Base-by-base conservation (phyloP, 306 rosid species). In the Elaeagnus macrophylla region DNA sequence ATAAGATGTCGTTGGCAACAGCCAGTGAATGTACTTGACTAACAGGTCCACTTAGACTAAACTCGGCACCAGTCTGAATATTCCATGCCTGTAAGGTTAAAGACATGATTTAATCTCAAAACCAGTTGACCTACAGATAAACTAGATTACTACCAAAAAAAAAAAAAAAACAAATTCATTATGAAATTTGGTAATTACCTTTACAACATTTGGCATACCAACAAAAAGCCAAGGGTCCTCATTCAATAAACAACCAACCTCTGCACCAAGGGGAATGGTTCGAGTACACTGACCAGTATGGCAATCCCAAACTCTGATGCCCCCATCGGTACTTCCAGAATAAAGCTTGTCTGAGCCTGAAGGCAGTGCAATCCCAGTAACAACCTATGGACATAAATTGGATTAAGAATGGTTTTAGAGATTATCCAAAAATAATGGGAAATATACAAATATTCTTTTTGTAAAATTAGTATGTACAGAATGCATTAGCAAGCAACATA, bases 211-310 rank as follows among this genome's bases (percentile, higher is more conserved):
- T 0, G 14, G 61, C 19, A 57, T 6, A 35, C 84, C 86, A 46
- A 58, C 61, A 43, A 78, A 80, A 54, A 83, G 62, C 82, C 82
- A 83, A 12, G 64, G 56, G 1, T 80, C 82, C 54, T 72, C 69
- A 1, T 68, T 56, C 61, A 70, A 64, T 57, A 80, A 67, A 59
- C 64, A 80, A 42, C 60, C 73, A 36, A 69, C 70, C 53, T 77
- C 76, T 1, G 8, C 54, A 7, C 76, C 69, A 17, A 77, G 63
- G 53, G 70, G 60, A 36, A 41, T 44, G 10, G 60, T 51, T 0
- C 8, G 47, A 60, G 10, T 62, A 60, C 81, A 80, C 32, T 19
- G 58, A 43, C 82, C 77, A 41, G 69, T 72, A 39, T 57, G 25
- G 56, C 79, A 83, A 40, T 83, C 76, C 87, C 87, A 83, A 48